Conservation (phyloP, 805 yeast genomes). For the Wickerhamiella kurtzmanii region DNA sequence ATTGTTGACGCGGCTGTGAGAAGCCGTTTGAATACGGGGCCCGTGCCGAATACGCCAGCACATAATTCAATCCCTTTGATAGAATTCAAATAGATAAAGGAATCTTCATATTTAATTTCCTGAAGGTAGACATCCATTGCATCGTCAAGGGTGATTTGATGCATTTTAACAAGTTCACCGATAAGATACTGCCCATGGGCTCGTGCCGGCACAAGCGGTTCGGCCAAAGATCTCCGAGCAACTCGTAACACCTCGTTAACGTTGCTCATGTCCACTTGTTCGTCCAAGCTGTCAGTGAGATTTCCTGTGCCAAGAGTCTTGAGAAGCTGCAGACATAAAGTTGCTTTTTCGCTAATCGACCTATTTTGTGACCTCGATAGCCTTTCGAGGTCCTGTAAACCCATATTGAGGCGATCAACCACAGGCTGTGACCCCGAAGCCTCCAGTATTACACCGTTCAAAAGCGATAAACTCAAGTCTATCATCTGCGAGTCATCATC, state of each 20-base stretch:
- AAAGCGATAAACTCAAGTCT: constrained; percentile 22
- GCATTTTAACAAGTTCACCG: constrained; percentile 37
- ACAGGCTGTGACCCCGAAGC: constrained; percentile 9
- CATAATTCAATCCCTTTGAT: constrained; percentile 63
- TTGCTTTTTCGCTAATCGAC: constrained; percentile 14
- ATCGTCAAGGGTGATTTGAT: constrained; percentile 35
- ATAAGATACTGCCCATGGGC: constrained; percentile 72
- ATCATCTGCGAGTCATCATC: constrained; percentile 24
- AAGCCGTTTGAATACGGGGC: constrained; percentile 31
- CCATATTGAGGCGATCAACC: constrained; percentile 7
- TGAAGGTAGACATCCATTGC: constrained; percentile 49
- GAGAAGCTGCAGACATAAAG: constrained; percentile 14
- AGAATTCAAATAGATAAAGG: constrained; percentile 73
- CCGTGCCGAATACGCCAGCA: constrained; percentile 32
- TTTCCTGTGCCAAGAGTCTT: constrained; percentile 3
- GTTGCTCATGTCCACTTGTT: constrained; percentile 11
- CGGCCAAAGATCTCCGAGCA: constrained; percentile 58
- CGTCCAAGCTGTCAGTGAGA: constrained; percentile 12
- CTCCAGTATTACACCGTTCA: constrained; percentile 24
- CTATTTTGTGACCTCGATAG: not conserved
- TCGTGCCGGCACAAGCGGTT: constrained; percentile 67
- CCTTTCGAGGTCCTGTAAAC: constrained; percentile 6
- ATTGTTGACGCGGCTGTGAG: constrained; percentile 2
- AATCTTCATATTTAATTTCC: constrained; percentile 65
- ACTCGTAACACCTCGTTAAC: constrained; percentile 29